Evolutionary conservation across 768 basidiomycete species (phyloP), one percentile per base, ranked within the genome.

Genomic region (Leccinellum luteum): DNA sequence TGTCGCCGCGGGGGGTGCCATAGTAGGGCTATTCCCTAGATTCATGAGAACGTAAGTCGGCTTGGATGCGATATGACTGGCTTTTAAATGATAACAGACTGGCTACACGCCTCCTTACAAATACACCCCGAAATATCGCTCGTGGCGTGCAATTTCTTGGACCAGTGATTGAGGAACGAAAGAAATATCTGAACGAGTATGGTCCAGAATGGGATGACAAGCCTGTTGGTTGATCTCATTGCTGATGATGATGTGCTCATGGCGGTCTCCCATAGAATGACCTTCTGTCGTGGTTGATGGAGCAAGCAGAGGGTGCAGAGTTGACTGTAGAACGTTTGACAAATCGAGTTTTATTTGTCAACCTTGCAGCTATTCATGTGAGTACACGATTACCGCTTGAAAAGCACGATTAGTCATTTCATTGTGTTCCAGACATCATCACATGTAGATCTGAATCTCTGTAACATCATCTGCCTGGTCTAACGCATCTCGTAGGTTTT

Each of bases 11-110:
- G 67, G 60, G 17, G 64, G 56, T 0, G 23, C 23, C 1, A 30
- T 23, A 23, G n/a, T 51, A 6, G 30, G 30, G 7, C 6, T 34
- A 15, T 49, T 76, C 32, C 79, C 79, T 0, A 48, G 54, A 1
- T 66, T 47, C 14, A 47, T 47, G 45, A 51, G 31, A 21, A 4
- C 7, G 49, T 34, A 21, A 23, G 49, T 32, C 31, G 8, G 3
- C 49, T 47, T 15, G 15, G 12, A 9, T 10, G 10, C 10, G 19
- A 43, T 2, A 12, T 43, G 19, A 13, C 5, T 27, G 0, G 17
- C 2, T 25, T 25, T 17, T 2, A 2, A 47, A 47, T 6, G 3
- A 47, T 25, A 0, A 17, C 45, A 47, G 45, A 25, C 45, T 47
- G 21, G 45, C 25, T 8, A 9, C 44, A 0, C 23, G 44, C 15